Percentiles rank a stretch among this genome's conserved stretches.
Conservation (phyloP, 2,329 filamentous ascomycete species). For the Cladophialophora yegresii region DNA sequence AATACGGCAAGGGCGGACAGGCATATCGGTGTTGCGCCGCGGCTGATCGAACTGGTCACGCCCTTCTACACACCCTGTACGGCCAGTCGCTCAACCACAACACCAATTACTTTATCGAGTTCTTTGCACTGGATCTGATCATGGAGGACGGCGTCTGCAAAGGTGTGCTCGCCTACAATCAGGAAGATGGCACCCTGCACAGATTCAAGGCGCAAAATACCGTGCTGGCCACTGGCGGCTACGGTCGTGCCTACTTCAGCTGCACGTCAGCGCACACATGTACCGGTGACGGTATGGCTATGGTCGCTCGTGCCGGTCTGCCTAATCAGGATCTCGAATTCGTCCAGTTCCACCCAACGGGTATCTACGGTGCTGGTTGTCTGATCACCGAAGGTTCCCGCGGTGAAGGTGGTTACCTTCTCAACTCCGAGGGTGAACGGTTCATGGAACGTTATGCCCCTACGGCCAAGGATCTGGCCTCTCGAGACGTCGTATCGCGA, state of each 20-base stretch:
- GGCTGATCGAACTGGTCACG: conserved; percentile 94
- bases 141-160: conserved; percentile 79
- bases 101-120: conserved; percentile 99
- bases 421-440: conserved; percentile 96
- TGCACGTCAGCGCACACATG: conserved; percentile 98
- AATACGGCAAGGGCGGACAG: conserved; percentile 95
- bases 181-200: conserved; percentile 83
- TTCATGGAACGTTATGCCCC: conserved; percentile 99
- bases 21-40: conserved; percentile 97
- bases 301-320: conserved; percentile 96
- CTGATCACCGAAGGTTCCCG: conserved; percentile 97
- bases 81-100: conserved; percentile 96
- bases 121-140: conserved; percentile 93
- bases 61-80: conserved; percentile 96
- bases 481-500: conserved; percentile 92
- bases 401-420: conserved; percentile 95
- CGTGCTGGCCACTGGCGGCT: conserved; percentile 93
- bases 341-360: conserved; percentile 98
- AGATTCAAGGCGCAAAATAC: conserved; percentile 97
- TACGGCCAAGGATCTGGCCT: conserved; percentile 95
- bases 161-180: background rate
- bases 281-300: conserved; percentile 98
- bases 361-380: conserved; percentile 97
- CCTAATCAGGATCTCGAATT: conserved; percentile 99
- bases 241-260: conserved; percentile 96